Conservation (phyloP, 2,329 filamentous ascomycete genomes). For the Plectosphaerella plurivora region DNA sequence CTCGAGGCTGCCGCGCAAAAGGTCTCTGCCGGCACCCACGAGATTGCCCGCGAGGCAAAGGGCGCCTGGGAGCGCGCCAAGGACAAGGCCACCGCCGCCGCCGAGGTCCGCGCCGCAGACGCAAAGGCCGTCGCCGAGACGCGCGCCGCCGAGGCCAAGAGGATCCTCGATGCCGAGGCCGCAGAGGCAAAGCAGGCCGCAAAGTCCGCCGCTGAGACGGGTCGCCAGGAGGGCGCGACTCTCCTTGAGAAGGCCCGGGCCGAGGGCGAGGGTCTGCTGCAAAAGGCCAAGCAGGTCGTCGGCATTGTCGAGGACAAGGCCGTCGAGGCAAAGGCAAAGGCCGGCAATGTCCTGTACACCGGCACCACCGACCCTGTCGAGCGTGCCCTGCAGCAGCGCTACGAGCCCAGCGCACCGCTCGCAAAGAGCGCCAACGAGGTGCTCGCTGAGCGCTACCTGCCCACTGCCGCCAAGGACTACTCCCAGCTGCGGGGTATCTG, state of each 20-base stretch:
- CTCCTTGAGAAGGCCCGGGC: conserved; percentile 17
- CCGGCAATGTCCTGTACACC: conserved; percentile 16
- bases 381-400: conserved; percentile 47
- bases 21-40: conserved; percentile 7
- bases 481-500: conserved; percentile 33
- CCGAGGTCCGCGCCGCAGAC: conserved; percentile 14
- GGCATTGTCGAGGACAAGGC: conserved; percentile 22
- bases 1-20: conserved; percentile 22
- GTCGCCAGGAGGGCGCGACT: conserved; percentile 7
- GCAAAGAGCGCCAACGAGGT: conserved; percentile 48
- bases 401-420: conserved; percentile 34
- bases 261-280: conserved; percentile 13
- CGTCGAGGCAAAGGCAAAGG: conserved; percentile 28
- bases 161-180: conserved; percentile 5
- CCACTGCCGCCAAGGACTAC: conserved; percentile 40
- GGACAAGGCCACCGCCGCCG: conserved; percentile 10
- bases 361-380: conserved; percentile 34
- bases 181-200: conserved; percentile 10
- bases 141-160: conserved; percentile 8
- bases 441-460: conserved; percentile 50
- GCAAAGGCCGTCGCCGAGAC: conserved; percentile 11
- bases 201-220: conserved; percentile 8
- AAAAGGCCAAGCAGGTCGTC: conserved; percentile 22
- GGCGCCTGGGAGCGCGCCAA: conserved; percentile 14
- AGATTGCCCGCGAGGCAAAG: conserved; percentile 15